Evolutionary conservation across 176 grass and related monocot species (phyloP).

Genomic region (Juncus effusus): DNA sequence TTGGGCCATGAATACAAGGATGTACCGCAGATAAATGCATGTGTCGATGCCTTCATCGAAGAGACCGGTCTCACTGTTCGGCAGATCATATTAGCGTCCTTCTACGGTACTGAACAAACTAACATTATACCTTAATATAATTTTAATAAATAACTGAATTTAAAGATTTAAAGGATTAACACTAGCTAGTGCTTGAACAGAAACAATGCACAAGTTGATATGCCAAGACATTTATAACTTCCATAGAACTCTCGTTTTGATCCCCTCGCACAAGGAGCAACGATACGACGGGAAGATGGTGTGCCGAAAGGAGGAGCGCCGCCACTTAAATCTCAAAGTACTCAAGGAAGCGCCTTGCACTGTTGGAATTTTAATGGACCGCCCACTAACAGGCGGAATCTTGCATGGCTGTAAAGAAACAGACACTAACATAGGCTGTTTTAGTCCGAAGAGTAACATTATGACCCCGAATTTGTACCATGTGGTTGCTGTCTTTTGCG

Average conservation of each 20-base stretch:
- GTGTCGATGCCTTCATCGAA: slow-evolving; percentile 33
- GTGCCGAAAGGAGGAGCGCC: slow-evolving; percentile 34
- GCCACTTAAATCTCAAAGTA: slow-evolving; percentile 40
- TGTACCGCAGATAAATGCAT: slow-evolving; percentile 35
- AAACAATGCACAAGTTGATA: slow-evolving; percentile 52
- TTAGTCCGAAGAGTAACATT: background rate
- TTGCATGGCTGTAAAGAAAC: too few species aligned
- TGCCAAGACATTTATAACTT: slow-evolving; percentile 50
- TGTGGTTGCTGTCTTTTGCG: slow-evolving; percentile 58
- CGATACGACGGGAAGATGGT: slow-evolving; percentile 61
- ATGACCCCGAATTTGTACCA: background rate
- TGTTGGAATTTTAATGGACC: slow-evolving; percentile 62
- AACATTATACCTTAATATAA: too few species aligned
- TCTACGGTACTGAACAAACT: too few species aligned
- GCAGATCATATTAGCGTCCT: slow-evolving; percentile 41
- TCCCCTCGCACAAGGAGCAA: slow-evolving; percentile 69
- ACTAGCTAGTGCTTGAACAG: background rate
- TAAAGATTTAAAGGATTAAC: too few species aligned
- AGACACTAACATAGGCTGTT: too few species aligned
- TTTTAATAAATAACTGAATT: too few species aligned
- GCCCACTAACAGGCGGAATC: slow-evolving; percentile 6
- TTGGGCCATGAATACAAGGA: slow-evolving; percentile 30
- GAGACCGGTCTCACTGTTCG: slow-evolving; percentile 27
- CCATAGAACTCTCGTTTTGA: slow-evolving; percentile 39
- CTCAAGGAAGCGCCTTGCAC: slow-evolving; percentile 50